Conservation (phyloP, 108 stramenopile species). For the Nitzschia sp. region DNA sequence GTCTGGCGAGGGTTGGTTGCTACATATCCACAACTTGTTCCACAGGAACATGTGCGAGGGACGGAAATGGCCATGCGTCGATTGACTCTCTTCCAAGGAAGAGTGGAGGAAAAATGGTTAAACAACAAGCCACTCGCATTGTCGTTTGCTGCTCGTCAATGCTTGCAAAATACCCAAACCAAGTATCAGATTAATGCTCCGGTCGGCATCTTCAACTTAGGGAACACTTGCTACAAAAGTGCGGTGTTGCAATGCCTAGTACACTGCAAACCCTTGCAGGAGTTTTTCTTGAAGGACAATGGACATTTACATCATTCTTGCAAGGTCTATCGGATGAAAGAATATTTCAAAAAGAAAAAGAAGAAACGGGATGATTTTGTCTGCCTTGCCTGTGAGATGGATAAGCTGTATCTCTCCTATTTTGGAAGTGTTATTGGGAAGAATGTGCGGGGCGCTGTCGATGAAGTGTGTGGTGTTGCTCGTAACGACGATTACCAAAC, state of each 20-base stretch:
- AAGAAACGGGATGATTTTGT: conserved; percentile 20
- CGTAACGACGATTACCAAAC: conserved; percentile 3
- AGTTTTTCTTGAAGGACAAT: conserved; percentile 54
- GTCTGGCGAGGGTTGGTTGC: conserved; percentile 76
- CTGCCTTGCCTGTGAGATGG: conserved; percentile 77
- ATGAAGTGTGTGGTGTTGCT: conserved; percentile 23
- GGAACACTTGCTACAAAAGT: conserved; percentile 88
- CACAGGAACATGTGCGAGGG: conserved; percentile 53
- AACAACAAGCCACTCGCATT: conserved; percentile 18
- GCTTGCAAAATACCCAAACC: conserved; percentile 18
- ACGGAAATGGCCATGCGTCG: conserved; percentile 45
- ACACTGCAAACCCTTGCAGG: conserved; percentile 63
- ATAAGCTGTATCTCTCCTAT: conserved; percentile 64
- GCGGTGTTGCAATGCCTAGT: conserved; percentile 81
- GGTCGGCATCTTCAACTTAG: conserved; percentile 84
- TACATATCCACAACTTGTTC: conserved; percentile 63
- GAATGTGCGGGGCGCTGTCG: conserved; percentile 46
- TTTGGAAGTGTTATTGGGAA: conserved; percentile 62
- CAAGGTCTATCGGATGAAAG: conserved; percentile 17
- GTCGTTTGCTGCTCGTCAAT: conserved; percentile 21
- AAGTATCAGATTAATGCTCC: conserved; percentile 46
- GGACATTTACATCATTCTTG: conserved; percentile 33
- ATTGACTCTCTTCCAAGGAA: conserved; percentile 32
- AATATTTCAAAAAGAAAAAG: conserved; percentile 17
- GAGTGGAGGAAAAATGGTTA: conserved; percentile 19